Percentiles rank a stretch among this genome's conserved stretches.
These are phyloP conservation scores for Cutaneotrichosporon spelunceum DNA, from an alignment of 1,284 basidiomycete species.

Conservation along the genomic window DNA sequence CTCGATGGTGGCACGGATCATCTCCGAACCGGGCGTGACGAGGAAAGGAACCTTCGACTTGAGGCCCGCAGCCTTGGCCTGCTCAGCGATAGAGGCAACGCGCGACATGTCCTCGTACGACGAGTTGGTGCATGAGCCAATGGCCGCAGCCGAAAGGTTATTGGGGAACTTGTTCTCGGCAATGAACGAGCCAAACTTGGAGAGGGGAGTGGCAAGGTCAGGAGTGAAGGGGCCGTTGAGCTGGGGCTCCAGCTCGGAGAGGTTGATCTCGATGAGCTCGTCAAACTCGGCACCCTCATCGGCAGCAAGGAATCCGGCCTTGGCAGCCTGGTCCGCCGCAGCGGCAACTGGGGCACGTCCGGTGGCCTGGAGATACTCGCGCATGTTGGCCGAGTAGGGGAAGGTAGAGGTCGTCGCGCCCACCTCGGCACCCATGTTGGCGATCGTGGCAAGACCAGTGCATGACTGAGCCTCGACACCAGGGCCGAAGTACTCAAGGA, in stretches of 20 bases:
- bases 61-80: constrained; percentile 80
- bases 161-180: constrained; percentile 87
- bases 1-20: constrained; percentile 96
- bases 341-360: constrained; percentile 80
- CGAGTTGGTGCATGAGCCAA: constrained; percentile 97
- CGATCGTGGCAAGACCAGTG: constrained; percentile 90
- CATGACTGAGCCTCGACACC: constrained; percentile 88
- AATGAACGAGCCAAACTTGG: constrained; percentile 78
- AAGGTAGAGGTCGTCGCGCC: constrained; percentile 98
- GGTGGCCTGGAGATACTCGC: constrained; percentile 83
- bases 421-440: constrained; percentile 99
- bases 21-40: constrained; percentile 95
- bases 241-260: constrained; percentile 88
- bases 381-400: constrained; percentile 90
- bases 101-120: constrained; percentile 94
- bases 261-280: constrained; percentile 87
- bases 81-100: constrained; percentile 84
- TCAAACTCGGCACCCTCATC: constrained; percentile 95
- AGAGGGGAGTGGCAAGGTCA: constrained; percentile 92
- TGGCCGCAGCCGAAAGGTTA: constrained; percentile 82
- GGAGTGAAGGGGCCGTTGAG: constrained; percentile 98
- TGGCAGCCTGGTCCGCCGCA: constrained; percentile 81
- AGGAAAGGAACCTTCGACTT: constrained; percentile 87
- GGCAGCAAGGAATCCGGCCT: constrained; percentile 71
- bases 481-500: constrained; percentile 97